These are phyloP conservation scores for Fagopyrum esculentum DNA, from an alignment of 148 eudicot species.

Conservation along the genomic window DNA sequence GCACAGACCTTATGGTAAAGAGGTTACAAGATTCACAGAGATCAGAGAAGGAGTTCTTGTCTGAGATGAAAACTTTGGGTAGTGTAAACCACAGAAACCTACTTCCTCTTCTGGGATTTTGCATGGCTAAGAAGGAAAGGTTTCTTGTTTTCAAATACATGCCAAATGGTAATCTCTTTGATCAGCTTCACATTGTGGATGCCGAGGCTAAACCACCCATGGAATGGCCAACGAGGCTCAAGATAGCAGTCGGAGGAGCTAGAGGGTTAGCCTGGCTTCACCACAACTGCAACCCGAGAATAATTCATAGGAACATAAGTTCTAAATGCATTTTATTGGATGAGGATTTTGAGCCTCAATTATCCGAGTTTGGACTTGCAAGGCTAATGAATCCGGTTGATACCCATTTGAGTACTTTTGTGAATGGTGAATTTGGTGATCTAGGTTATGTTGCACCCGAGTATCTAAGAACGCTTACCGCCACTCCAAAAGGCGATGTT, in stretches of 20 bases:
- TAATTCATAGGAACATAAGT: slow-evolving; percentile 47
- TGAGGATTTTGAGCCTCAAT: slow-evolving; percentile 32
- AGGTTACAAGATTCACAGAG: slow-evolving; percentile 42
- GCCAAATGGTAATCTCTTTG: slow-evolving; percentile 36
- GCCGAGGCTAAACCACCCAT: slow-evolving; percentile 23
- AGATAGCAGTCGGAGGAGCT: slow-evolving; percentile 38
- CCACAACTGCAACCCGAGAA: slow-evolving; percentile 47
- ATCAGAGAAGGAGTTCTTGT: slow-evolving; percentile 37
- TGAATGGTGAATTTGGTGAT: slow-evolving; percentile 49
- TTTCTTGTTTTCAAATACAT: slow-evolving; percentile 41
- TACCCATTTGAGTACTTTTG: slow-evolving; percentile 50
- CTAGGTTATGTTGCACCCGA: slow-evolving; percentile 49
- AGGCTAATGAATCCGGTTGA: slow-evolving; percentile 51
- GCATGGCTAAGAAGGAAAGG: slow-evolving; percentile 42
- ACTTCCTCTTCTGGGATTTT: slow-evolving; percentile 44
- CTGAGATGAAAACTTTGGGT: slow-evolving; percentile 47
- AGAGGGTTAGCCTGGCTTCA: slow-evolving; percentile 49
- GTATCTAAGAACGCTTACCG: slow-evolving; percentile 35
- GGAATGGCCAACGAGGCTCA: slow-evolving; percentile 44
- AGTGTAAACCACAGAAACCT: slow-evolving; percentile 41
- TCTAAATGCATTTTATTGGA: slow-evolving; percentile 48
- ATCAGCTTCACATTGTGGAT: slow-evolving; percentile 32
- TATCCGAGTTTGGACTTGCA: slow-evolving; percentile 53
- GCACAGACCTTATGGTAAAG: slow-evolving; percentile 33
- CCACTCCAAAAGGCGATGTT: slow-evolving; percentile 49